Base-by-base conservation (phyloP, 2,329 filamentous ascomycete species). In the Clarireedia homoeocarpa region DNA sequence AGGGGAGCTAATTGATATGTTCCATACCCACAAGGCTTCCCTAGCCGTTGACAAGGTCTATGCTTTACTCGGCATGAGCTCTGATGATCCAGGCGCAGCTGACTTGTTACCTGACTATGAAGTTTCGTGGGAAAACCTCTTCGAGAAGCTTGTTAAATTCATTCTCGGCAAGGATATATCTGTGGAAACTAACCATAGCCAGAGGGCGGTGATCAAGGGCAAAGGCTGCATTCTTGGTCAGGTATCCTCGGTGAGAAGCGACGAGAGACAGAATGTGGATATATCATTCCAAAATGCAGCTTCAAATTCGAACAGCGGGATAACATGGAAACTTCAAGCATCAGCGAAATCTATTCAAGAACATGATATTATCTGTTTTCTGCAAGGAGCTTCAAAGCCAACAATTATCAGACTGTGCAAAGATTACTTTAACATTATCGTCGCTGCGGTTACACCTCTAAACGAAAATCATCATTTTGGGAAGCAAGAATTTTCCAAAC, bases 61-160 rank as follows among this genome's bases (percentile, higher is more conserved):
- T 36, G 27, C 47, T 12, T 23, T 48, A 20, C 47, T 48, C 47
- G 27, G 26, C 5, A 48, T 48, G 47, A 20, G 47, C 27, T 36
- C 47, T 14, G 27, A 48, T 48, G 23, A 10, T 14, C 47, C 47
- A 34, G 17, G 6, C 2, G 27, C 27, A 3, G 27, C n/a, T 14
- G 47, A 20, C n/a, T 14, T 48, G 36, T 14, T 48, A 10, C 47
- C 47, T 0, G 47, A 48, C 27, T 48, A 48, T 2, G 5, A 26
- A 3, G 20, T 48, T 48, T 14, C 3, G 5, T 48, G 26, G 26
- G 12, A 15, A 48, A n/a, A 48, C 5, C 47, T 36, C 7, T 36
- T 48, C 36, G 3, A 4, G 27, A 26, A 23, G 7, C 47, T 48
- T 48, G n/a, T 48, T 1, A 3, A 23, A 5, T 48, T 36, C 5